phyloP scores from a whole-genome alignment of 148 eudicot genomes.

The Dysphania ambrosioides region DNA sequence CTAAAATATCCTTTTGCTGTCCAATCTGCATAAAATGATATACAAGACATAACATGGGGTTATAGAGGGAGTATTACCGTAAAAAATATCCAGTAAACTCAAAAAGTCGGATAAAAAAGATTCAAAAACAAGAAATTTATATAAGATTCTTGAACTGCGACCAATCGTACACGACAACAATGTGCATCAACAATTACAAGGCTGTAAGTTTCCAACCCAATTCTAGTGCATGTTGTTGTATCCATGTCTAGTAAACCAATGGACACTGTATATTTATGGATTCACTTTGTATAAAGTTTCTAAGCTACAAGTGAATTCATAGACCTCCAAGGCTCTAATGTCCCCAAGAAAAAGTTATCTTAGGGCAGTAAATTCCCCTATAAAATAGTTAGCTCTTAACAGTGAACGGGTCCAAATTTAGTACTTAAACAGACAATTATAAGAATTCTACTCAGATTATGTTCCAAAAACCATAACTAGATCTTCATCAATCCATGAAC shows the following conservation, averaged over 20 bases:
- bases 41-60: slow-evolving; percentile 7
- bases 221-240: too few species aligned
- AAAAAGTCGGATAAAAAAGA: background rate
- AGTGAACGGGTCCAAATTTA: background rate
- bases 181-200: background rate
- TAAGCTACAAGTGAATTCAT: background rate
- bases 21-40: slow-evolving; percentile 54
- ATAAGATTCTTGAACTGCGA: background rate
- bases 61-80: background rate
- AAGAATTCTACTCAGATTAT: background rate
- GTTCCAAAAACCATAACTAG: background rate
- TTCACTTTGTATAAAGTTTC: too few species aligned
- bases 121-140: background rate
- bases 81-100: background rate
- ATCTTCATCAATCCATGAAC: background rate
- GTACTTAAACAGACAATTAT: background rate
- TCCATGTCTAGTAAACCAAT: too few species aligned
- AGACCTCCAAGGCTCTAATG: background rate
- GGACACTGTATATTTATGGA: too few species aligned
- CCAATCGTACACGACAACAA: background rate
- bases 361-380: background rate
- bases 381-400: background rate
- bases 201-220: background rate
- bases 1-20: slow-evolving; percentile 76
- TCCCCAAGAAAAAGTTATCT: too few species aligned